These are phyloP conservation scores for Pyrus betulifolia DNA, from an alignment of 306 rosid species.

Conservation along the genomic window DNA sequence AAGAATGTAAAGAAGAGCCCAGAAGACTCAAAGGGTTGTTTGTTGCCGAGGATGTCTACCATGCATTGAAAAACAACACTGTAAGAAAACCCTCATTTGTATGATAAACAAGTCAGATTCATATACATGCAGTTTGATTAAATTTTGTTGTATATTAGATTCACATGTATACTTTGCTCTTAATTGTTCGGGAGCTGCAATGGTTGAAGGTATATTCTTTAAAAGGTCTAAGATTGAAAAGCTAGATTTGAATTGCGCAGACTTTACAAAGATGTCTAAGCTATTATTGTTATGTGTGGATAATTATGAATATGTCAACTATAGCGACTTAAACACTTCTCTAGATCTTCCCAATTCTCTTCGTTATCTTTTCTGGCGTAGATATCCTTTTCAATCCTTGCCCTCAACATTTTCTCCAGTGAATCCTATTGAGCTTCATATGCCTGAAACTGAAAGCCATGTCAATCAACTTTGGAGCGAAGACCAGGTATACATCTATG, in stretches of 20 bases:
- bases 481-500: not conserved
- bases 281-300: not conserved
- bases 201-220: not conserved
- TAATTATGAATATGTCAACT: not conserved
- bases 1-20: not conserved
- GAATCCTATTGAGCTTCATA: not conserved
- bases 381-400: not conserved
- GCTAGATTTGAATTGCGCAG: not conserved
- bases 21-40: not conserved
- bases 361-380: accelerated
- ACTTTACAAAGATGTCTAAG: not conserved
- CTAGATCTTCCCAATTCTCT: not conserved
- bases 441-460: accelerated
- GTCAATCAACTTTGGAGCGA: not conserved
- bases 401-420: not conserved
- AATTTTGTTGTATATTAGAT: not conserved
- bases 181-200: not conserved
- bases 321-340: not conserved
- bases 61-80: not conserved
- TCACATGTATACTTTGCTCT: not conserved
- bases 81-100: not conserved
- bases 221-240: not conserved
- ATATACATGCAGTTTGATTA: not conserved
- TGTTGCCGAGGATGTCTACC: not conserved
- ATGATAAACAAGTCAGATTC: not conserved